These are phyloP conservation scores for Middelhovenomyces tepae DNA, from an alignment of 805 yeast genomes.

Conservation along the genomic window DNA sequence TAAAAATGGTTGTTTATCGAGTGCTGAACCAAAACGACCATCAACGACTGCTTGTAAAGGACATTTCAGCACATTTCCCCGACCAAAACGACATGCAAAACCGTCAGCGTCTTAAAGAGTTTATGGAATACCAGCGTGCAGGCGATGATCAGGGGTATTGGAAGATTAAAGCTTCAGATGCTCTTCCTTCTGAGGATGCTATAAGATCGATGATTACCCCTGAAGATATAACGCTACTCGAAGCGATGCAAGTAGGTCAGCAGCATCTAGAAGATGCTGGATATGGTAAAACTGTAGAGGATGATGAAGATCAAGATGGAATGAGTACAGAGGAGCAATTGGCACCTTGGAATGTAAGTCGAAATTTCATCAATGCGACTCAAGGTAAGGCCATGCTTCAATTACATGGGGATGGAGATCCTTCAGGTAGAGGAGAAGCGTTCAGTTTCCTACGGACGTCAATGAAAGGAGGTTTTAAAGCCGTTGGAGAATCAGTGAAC, in stretches of 20 bases:
- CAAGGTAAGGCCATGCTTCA: slow-evolving; percentile 97
- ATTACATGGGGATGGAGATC: slow-evolving; percentile 90
- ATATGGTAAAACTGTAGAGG: slow-evolving; percentile 36
- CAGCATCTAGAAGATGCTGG: slow-evolving; percentile 78
- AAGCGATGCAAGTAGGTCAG: slow-evolving; percentile 91
- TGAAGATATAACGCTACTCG: slow-evolving; percentile 79
- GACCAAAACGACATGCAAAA: slow-evolving; percentile 97
- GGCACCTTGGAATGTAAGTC: slow-evolving; percentile 90
- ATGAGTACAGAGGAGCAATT: slow-evolving; percentile 68
- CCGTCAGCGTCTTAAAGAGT: slow-evolving; percentile 89
- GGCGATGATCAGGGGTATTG: slow-evolving; percentile 94
- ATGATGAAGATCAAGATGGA: slow-evolving; percentile 36
- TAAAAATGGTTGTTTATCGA: slow-evolving; percentile 89
- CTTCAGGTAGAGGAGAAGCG: slow-evolving; percentile 84
- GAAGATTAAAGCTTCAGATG: slow-evolving; percentile 67
- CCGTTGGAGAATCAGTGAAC: slow-evolving; percentile 31
- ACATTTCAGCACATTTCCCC: slow-evolving; percentile 86
- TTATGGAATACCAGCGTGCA: slow-evolving; percentile 92
- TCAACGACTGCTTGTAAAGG: slow-evolving; percentile 72
- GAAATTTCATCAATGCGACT: slow-evolving; percentile 85
- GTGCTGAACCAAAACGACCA: slow-evolving; percentile 68
- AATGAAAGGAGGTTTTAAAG: slow-evolving; percentile 84
- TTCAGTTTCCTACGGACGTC: slow-evolving; percentile 83
- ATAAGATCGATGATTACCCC: slow-evolving; percentile 81
- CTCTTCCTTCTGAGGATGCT: slow-evolving; percentile 66